These are phyloP conservation scores for Aegilops bicornis DNA, from an alignment of 176 grass and related monocot species.

Conservation along the genomic window DNA sequence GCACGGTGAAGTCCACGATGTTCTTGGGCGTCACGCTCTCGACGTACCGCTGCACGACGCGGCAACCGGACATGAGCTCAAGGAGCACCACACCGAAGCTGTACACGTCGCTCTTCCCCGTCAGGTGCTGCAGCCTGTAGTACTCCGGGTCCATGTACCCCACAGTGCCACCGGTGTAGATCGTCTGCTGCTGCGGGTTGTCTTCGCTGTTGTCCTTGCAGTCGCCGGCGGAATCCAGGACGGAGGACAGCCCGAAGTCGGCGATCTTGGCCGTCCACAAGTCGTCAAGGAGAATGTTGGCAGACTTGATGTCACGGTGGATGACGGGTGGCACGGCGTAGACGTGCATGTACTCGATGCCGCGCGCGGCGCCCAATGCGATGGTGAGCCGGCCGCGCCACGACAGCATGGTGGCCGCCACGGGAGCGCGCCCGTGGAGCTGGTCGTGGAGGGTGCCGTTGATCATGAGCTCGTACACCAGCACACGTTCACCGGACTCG, in stretches of 20 bases:
- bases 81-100: constrained; percentile 21
- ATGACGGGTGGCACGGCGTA: constrained; percentile 87
- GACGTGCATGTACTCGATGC: constrained; percentile 94
- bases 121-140: constrained; percentile 36
- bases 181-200: no score
- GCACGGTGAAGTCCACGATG: no score
- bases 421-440: constrained; percentile 51
- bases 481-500: constrained; percentile 52
- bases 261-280: constrained; percentile 76
- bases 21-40: no score
- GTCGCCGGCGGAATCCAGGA: constrained; percentile 18
- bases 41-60: no score
- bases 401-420: constrained; percentile 27
- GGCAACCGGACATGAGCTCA: no score
- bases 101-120: constrained; percentile 29
- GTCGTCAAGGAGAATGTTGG: constrained; percentile 85
- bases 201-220: no score
- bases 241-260: constrained; percentile 77
- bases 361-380: constrained; percentile 74
- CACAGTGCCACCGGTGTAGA: constrained; percentile 41
- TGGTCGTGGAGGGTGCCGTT: constrained; percentile 87
- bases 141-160: constrained; percentile 98
- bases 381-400: constrained; percentile 59
- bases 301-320: constrained; percentile 91
- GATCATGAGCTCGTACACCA: constrained; percentile 87